Evolutionary conservation across 352 stramenopile genomes (phyloP), one percentile per base, ranked within the genome.

Genomic region (Thalassiosira allenii): DNA sequence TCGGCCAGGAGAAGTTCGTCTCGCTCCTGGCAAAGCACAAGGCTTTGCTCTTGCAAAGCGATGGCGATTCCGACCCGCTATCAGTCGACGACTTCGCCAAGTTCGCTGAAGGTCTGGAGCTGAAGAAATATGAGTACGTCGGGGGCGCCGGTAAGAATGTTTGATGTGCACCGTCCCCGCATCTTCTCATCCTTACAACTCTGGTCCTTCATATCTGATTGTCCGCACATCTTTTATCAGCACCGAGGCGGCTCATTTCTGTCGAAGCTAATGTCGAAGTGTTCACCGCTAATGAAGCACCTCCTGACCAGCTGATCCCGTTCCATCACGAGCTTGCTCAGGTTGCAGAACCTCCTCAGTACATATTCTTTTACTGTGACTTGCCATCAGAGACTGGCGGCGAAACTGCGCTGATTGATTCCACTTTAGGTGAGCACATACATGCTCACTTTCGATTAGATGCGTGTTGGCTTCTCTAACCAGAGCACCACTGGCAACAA

Each of bases 241-340:
- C 83, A 43, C 83, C 83, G 9, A 61, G 83, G 8, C 67, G 69
- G 27, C 27, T 90, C 3, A 90, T 90, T 71, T 79, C 83, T 11
- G 76, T 87, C 11, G 54, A 79, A 41, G 75, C 75, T n/a, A 68
- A 62, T 30, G 68, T 83, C 3, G 58, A 78, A 75, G 69, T 93
- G 4, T 92, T 86, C 44, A 92, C 88, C 3, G 86, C 86, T 0
- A 92, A 93, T 67, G 87, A 93, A 34, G 82, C 81, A 32, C 86
- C 87, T 49, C 82, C 86, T 25, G 74, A 88, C 61, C 73, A 91
- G 40, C 79, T 88, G 9, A 91, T 92, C 62, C 85, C 87, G 6
- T 93, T 93, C 67, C 88, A 93, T 74, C 88, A 93, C 53, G 88
- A 93, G 51, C 71, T 93, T 20, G 88, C 88, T 17, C 88, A 93